Evolutionary conservation across 306 rosid species (phyloP).

Genomic region (Cucumis hystrix): DNA sequence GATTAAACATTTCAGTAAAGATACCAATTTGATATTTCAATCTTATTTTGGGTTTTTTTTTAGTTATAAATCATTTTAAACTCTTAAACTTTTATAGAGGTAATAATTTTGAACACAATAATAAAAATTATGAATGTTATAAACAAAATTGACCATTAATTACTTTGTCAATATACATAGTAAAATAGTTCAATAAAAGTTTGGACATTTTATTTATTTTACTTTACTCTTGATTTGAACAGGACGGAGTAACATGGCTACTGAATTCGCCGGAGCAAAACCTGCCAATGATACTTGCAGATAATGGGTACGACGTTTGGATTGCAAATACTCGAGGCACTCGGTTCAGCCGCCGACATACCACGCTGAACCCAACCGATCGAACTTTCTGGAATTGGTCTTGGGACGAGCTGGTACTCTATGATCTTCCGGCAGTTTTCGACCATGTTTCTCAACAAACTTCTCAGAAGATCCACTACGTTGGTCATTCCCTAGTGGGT

Average conservation of each 20-base stretch:
- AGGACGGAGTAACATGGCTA: constrained; percentile 76
- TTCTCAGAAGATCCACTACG: constrained; percentile 60
- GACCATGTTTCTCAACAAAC: constrained; percentile 49
- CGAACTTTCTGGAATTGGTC: constrained; percentile 73
- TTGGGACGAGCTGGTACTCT: constrained; percentile 59
- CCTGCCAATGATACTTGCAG: constrained; percentile 71
- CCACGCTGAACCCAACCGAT: constrained; percentile 24
- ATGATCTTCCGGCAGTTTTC: constrained; percentile 75
- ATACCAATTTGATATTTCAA: too few relatives aligned
- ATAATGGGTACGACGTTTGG: constrained; percentile 79
- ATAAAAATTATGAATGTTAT: too few relatives aligned
- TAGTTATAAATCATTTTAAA: too few relatives aligned
- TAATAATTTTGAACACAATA: too few relatives aligned
- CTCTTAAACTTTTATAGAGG: too few relatives aligned
- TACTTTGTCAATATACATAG: too few relatives aligned
- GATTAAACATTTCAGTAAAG: too few relatives aligned
- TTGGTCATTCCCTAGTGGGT: constrained; percentile 76
- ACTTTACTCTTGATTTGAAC: too few relatives aligned
- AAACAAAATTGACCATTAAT: too few relatives aligned
- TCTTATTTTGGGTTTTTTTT: too few relatives aligned
- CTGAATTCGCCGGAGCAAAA: constrained; percentile 55
- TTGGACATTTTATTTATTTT: too few relatives aligned
- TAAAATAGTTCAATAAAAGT: too few relatives aligned
- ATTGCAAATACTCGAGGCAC: constrained; percentile 84
- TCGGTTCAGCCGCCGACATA: constrained; percentile 52